Base-by-base conservation (phyloP, 306 rosid genomes). In the Oxytropis ochrocephala region DNA sequence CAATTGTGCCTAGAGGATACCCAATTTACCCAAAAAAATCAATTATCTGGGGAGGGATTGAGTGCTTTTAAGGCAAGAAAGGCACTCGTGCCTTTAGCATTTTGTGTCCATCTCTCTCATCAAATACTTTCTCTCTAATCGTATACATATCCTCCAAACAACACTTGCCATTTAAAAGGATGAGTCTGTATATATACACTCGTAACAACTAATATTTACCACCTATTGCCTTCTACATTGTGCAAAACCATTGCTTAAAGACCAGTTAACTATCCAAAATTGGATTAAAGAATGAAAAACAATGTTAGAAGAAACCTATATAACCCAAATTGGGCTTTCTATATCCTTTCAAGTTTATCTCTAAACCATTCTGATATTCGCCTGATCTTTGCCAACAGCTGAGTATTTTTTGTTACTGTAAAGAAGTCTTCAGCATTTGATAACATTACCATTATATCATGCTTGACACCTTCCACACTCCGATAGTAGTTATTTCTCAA, bases 401-500 rank as follows among this genome's bases (percentile, higher is more conserved):
- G 84, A 48, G 8, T 11, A 62, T 73, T 84, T 61, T 75, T 81
- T 46, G 60, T 48, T 35, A 63, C 49, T 41, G 42, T 38, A 50
- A 69, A 84, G 88, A 50, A 87, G 4, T 64, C 63, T 63, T 66
- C 74, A 17, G 86, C 88, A 58, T 88, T 87, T 16, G 79, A 70
- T 47, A 88, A 51, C 90, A 88, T 86, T 64, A 84, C 85, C 64
- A 3, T 67, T 36, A 90, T 82, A 76, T 91, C 97, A 75, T 85
- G 87, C 84, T 82, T 83, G 44, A 77, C 89, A 64, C 86, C 85
- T 70, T 91, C 89, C 80, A 83, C 73, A 63, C 82, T 83, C 72
- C 97, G 79, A 57, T 91, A 88, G 75, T 91, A 91, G 64, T 88
- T 72, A 55, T 87, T 87, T 74, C 32, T 62, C 47, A 91, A 65